Conservation (phyloP, 108 stramenopile species). For the Nitzschia inconspicua region DNA sequence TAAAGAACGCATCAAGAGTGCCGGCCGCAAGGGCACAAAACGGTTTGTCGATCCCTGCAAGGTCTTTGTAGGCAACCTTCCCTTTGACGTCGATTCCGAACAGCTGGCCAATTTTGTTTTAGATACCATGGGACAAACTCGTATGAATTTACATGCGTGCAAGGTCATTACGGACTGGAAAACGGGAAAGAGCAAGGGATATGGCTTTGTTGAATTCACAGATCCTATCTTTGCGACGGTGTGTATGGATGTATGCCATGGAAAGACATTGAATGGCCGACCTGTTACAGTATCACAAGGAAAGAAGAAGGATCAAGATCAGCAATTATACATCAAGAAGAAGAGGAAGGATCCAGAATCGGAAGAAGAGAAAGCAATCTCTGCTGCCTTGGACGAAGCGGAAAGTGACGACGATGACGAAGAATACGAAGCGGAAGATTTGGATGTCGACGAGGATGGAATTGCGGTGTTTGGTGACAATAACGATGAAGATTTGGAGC, state of each 20-base stretch:
- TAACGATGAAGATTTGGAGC: constrained; percentile 39
- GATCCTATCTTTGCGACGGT: constrained; percentile 80
- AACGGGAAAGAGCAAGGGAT: constrained; percentile 83
- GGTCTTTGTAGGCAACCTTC: constrained; percentile 66
- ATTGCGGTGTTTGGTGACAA: constrained; percentile 5
- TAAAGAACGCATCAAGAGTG: constrained; percentile 45
- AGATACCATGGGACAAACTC: constrained; percentile 31
- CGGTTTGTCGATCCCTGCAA: constrained; percentile 65
- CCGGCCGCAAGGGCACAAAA: constrained; percentile 73
- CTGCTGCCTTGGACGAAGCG: constrained; percentile 46
- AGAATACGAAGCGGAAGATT: constrained; percentile 8
- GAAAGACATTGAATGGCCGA: constrained; percentile 52
- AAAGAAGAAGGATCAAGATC: constrained; percentile 44
- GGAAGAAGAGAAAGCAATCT: constrained; percentile 69
- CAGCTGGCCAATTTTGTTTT: constrained; percentile 26
- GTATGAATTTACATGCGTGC: constrained; percentile 21
- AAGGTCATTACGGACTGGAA: constrained; percentile 85
- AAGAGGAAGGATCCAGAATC: constrained; percentile 38
- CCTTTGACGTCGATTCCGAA: constrained; percentile 31
- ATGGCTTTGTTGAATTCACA: constrained; percentile 77
- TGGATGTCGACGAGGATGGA: constrained; percentile 17
- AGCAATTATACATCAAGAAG: constrained; percentile 46
- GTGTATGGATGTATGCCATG: constrained; percentile 60
- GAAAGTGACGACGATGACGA: not conserved
- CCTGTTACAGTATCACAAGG: constrained; percentile 66